These are phyloP conservation scores for Populus tremula DNA, from an alignment of 345 rosid species.

Conservation along the genomic window DNA sequence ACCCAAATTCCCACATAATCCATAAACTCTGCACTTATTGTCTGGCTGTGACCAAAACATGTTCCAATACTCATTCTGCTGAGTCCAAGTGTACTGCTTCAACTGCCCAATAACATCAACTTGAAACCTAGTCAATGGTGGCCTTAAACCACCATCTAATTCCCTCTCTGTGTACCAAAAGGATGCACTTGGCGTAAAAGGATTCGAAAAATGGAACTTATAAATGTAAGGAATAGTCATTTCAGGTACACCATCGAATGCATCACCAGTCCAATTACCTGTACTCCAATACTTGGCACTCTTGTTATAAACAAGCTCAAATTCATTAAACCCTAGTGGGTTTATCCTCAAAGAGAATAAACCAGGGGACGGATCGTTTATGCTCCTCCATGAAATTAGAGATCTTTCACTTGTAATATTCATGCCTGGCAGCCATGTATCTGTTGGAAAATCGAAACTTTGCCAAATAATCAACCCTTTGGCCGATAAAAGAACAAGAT, in stretches of 20 bases:
- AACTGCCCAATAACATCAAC: conserved; percentile 40
- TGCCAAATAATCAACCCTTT: conserved; percentile 40
- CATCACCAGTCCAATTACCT: conserved; percentile 57
- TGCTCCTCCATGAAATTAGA: conserved; percentile 48
- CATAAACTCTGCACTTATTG: conserved; percentile 40
- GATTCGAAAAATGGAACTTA: conserved; percentile 54
- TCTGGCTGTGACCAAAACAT: conserved; percentile 57
- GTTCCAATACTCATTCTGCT: conserved; percentile 43
- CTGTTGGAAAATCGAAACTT: conserved; percentile 56
- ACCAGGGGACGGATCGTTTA: conserved; percentile 42
- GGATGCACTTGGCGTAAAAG: conserved; percentile 47
- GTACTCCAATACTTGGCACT: conserved; percentile 49
- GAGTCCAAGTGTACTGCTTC: conserved; percentile 49
- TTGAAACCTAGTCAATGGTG: conserved; percentile 51
- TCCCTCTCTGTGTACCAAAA: conserved; percentile 50
- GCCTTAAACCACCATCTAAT: conserved; percentile 26
- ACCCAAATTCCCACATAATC: conserved; percentile 47
- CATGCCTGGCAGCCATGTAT: conserved; percentile 63
- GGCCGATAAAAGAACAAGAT: conserved; percentile 40
- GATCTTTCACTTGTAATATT: conserved; percentile 27
- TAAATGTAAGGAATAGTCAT: conserved; percentile 57
- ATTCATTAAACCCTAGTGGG: conserved; percentile 34
- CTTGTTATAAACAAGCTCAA: conserved; percentile 47
- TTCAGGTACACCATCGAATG: conserved; percentile 49
- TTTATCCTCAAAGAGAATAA: conserved; percentile 41